A percentile compares a stretch with the other conserved stretches of the same genome.
These are phyloP conservation scores for Phytophthora syringae DNA, from an alignment of 352 stramenopile genomes.

Conservation along the genomic window DNA sequence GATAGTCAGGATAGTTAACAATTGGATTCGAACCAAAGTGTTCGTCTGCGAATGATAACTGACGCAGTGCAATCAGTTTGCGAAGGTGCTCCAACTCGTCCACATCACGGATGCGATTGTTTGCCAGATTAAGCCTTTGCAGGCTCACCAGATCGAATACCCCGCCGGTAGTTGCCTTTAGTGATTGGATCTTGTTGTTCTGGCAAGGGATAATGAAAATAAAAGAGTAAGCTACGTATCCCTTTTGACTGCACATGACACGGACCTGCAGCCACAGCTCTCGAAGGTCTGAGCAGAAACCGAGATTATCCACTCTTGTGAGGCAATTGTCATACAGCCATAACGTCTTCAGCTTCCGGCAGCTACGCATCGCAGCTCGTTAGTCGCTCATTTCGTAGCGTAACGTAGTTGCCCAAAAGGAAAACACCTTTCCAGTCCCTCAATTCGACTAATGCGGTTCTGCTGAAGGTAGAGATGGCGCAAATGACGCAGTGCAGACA, in stretches of 20 bases:
- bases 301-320: constrained; percentile 62
- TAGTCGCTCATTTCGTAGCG: not conserved
- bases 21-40: constrained; percentile 89
- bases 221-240: not conserved
- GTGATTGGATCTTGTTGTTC: constrained; percentile 71
- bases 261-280: constrained; percentile 85
- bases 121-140: constrained; percentile 68
- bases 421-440: constrained; percentile 65
- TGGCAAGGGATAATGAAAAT: constrained; percentile 8
- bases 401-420: not conserved
- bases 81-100: constrained; percentile 74
- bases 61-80: constrained; percentile 59
- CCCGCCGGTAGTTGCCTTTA: constrained; percentile 43
- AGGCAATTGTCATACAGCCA: constrained; percentile 87
- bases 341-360: constrained; percentile 71
- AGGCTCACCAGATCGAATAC: constrained; percentile 77
- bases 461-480: constrained; percentile 81
- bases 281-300: constrained; percentile 67
- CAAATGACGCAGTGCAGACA: constrained; percentile 66
- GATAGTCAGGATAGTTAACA: constrained; percentile 71
- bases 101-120: constrained; percentile 78
- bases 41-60: constrained; percentile 72
- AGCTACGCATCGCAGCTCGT: constrained; percentile 26
- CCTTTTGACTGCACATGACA: not conserved
- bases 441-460: constrained; percentile 80